These are phyloP conservation scores for Penicillium psychrosexuale DNA, from an alignment of 2,329 filamentous ascomycete species.

Conservation along the genomic window DNA sequence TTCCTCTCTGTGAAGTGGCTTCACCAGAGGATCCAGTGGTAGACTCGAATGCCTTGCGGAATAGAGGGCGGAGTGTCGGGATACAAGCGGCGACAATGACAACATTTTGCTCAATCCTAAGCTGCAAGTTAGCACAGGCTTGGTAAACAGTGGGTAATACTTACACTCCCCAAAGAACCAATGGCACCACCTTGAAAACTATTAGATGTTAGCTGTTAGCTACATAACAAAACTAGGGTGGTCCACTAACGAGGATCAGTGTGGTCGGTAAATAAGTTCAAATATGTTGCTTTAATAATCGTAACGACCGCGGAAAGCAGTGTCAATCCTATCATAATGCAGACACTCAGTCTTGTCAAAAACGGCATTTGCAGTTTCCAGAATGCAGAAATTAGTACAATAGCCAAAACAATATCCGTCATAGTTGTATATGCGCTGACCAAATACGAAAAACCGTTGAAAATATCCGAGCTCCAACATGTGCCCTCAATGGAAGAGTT, in stretches of 20 bases:
- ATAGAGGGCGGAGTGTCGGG: constrained; percentile 27
- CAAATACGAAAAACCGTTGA: constrained; percentile 26
- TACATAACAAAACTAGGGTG: background rate
- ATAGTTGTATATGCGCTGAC: constrained; percentile 27
- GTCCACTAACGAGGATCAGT: constrained; percentile 24
- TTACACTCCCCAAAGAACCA: constrained; percentile 23
- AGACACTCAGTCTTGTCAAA: constrained; percentile 24
- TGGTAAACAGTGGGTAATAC: background rate
- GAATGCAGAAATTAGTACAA: constrained; percentile 24
- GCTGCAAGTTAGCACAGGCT: background rate
- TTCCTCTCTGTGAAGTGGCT: background rate
- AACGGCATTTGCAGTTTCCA: constrained; percentile 28
- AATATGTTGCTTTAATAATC: constrained; percentile 27
- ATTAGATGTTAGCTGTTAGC: constrained; percentile 8
- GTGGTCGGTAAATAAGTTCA: constrained; percentile 23
- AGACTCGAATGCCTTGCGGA: constrained; percentile 20
- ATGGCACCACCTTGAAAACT: constrained; percentile 9
- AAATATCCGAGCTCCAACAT: constrained; percentile 24
- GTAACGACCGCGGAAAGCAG: constrained; percentile 28
- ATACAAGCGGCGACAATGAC: constrained; percentile 31
- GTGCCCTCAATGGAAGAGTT: constrained; percentile 14
- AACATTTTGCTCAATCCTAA: constrained; percentile 29
- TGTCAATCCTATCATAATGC: constrained; percentile 30
- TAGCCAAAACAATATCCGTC: constrained; percentile 28
- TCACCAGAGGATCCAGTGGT: background rate